These are phyloP conservation scores for Colletotrichum incanum DNA, from an alignment of 2,329 filamentous ascomycete species.

Conservation along the genomic window DNA sequence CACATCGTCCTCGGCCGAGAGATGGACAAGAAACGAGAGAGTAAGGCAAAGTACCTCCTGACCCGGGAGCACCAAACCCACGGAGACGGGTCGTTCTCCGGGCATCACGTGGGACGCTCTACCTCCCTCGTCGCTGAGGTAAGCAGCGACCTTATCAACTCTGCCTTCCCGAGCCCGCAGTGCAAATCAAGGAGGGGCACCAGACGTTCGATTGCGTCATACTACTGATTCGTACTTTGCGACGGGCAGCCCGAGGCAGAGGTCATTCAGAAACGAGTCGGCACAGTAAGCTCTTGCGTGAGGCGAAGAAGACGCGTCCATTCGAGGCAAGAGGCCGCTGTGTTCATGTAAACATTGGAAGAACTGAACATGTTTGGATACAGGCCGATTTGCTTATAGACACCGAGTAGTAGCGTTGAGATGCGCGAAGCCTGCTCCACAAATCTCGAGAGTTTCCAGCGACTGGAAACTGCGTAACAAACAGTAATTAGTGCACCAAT, in stretches of 20 bases:
- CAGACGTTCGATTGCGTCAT: constrained; percentile 35
- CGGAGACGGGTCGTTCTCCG: constrained; percentile 5
- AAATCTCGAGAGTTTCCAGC: neutral
- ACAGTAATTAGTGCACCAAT: neutral
- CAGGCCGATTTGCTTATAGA: neutral
- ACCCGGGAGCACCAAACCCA: neutral
- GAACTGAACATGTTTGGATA: neutral
- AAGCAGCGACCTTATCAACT: constrained; percentile 8
- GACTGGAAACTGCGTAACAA: neutral
- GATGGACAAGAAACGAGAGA: neutral
- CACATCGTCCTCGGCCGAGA: constrained; percentile 8
- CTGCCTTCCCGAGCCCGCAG: neutral
- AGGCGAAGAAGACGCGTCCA: neutral
- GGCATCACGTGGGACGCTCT: constrained; percentile 19
- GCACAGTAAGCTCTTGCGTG: neutral
- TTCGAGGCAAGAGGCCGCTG: neutral
- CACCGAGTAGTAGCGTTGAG: neutral
- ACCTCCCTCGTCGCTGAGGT: constrained; percentile 20
- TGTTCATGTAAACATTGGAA: neutral
- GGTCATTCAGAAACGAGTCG: neutral
- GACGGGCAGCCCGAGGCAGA: neutral
- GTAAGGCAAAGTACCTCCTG: neutral
- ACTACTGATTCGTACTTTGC: neutral
- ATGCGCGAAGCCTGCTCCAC: neutral
- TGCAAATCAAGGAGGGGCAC: constrained; percentile 7